A percentile compares a stretch with the other conserved stretches of the same genome.
Conservation (phyloP, 73 alveolate species). For the Paramecium sonneborni region DNA sequence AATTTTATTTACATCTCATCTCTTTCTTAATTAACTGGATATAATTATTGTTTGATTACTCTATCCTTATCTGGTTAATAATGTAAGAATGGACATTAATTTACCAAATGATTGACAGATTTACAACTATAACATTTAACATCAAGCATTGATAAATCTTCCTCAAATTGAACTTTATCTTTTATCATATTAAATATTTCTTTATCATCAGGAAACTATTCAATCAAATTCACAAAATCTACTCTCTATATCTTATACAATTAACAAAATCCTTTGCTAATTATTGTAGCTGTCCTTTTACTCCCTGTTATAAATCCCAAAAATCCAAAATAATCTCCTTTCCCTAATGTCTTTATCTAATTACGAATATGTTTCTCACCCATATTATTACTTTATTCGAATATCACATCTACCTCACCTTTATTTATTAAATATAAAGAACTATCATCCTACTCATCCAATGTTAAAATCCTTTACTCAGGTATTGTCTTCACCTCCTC, state of each 20-base stretch:
- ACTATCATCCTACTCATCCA: slow-evolving; percentile 9
- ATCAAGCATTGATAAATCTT: background rate
- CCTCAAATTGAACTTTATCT: background rate
- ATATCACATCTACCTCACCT: slow-evolving; percentile 36
- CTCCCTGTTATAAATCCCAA: background rate
- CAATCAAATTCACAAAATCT: background rate
- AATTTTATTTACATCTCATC: background rate
- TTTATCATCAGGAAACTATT: slow-evolving; percentile 22
- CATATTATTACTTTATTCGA: slow-evolving; percentile 1
- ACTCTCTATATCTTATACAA: background rate
- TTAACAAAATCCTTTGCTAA: slow-evolving; percentile 17
- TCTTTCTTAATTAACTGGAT: slow-evolving; percentile 1
- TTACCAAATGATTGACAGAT: background rate
- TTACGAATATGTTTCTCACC: background rate
- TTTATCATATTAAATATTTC: slow-evolving; percentile 14
- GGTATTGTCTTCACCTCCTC: slow-evolving; percentile 16
- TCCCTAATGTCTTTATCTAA: background rate
- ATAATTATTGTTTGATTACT: background rate
- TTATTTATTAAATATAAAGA: slow-evolving; percentile 15
- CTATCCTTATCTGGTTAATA: slow-evolving; percentile 29
- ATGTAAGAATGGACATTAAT: slow-evolving; percentile 31
- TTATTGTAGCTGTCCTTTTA: slow-evolving; percentile 22
- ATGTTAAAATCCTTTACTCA: background rate
- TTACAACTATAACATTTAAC: slow-evolving; percentile 45
- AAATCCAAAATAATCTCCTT: slow-evolving; percentile 44